A percentile compares a stretch with the other conserved stretches of the same genome.
These are phyloP conservation scores for Magnaporthiopsis incrustans DNA, from an alignment of 2,329 filamentous ascomycete species.

Conservation along the genomic window DNA sequence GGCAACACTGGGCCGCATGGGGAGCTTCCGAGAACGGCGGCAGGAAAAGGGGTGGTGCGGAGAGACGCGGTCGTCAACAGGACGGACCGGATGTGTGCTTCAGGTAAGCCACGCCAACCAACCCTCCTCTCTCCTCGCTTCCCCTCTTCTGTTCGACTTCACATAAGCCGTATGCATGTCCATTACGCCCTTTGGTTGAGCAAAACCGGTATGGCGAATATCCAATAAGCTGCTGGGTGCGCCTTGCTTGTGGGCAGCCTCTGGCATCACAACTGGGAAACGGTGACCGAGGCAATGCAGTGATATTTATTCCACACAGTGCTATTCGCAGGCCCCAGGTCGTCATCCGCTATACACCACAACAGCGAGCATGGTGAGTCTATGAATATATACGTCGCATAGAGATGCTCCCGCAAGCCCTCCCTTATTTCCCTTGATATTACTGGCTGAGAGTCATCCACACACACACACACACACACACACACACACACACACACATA, in stretches of 20 bases:
- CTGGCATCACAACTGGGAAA: background rate
- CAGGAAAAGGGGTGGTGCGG: slow-evolving; percentile 25
- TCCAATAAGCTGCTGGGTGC: background rate
- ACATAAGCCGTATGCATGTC: background rate
- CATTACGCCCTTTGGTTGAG: background rate
- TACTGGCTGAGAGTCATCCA: background rate
- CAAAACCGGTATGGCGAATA: background rate
- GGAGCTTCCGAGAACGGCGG: slow-evolving; percentile 14
- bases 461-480: background rate
- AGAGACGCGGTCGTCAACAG: slow-evolving; percentile 54
- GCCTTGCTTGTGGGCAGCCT: background rate
- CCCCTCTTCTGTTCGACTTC: slow-evolving; percentile 6
- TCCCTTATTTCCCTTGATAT: background rate
- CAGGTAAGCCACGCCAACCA: slow-evolving; percentile 35
- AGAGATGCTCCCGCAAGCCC: background rate
- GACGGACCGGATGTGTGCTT: slow-evolving; percentile 59
- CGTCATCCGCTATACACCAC: slow-evolving; percentile 56
- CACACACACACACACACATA: background rate
- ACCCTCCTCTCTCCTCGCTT: too few relatives aligned
- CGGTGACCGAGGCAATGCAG: background rate
- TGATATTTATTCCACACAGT: slow-evolving; percentile 29
- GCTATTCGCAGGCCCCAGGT: slow-evolving; percentile 55
- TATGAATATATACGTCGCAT: background rate
- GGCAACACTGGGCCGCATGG: background rate
- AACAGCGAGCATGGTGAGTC: slow-evolving; percentile 57